Evolutionary conservation across 768 basidiomycete species (phyloP).

Genomic region (Plicaturopsis crispa): DNA sequence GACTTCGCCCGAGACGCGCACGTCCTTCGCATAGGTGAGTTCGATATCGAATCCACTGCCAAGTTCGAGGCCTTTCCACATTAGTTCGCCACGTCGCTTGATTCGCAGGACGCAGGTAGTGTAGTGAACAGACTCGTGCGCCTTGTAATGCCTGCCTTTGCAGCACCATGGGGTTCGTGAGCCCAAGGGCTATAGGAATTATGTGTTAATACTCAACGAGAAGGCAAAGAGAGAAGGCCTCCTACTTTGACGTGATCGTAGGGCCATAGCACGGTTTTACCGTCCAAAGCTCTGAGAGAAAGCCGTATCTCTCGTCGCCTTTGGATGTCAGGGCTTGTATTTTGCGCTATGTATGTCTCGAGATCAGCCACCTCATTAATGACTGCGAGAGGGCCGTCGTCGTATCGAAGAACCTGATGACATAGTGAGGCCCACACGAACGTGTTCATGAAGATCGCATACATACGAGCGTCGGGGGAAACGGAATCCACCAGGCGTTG

Average conservation of each 20-base stretch:
- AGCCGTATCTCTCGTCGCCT: slow-evolving; percentile 50
- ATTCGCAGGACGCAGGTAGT: slow-evolving; percentile 41
- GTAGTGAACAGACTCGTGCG: slow-evolving; percentile 39
- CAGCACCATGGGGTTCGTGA: slow-evolving; percentile 35
- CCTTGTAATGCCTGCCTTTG: slow-evolving; percentile 38
- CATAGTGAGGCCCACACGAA: slow-evolving; percentile 1
- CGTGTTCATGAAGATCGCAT: background rate
- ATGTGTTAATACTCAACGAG: no score
- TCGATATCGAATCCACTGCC: slow-evolving; percentile 65
- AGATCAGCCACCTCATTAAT: slow-evolving; percentile 43
- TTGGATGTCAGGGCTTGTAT: slow-evolving; percentile 40
- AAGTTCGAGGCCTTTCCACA: slow-evolving; percentile 45
- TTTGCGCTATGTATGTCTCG: slow-evolving; percentile 54
- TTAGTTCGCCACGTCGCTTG: slow-evolving; percentile 42
- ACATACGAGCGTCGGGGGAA: slow-evolving; percentile 63
- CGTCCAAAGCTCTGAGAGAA: slow-evolving; percentile 60
- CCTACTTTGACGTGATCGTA: slow-evolving; percentile 48
- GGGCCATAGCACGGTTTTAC: slow-evolving; percentile 53
- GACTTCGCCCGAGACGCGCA: slow-evolving; percentile 38
- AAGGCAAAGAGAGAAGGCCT: background rate
- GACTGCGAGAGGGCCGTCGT: slow-evolving; percentile 45
- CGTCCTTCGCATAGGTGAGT: slow-evolving; percentile 46
- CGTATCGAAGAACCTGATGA: slow-evolving; percentile 60
- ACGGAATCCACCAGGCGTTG: slow-evolving; percentile 75
- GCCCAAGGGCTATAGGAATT: slow-evolving; percentile 35